These are phyloP conservation scores for Populus nigra DNA, from an alignment of 345 rosid genomes.

Conservation along the genomic window DNA sequence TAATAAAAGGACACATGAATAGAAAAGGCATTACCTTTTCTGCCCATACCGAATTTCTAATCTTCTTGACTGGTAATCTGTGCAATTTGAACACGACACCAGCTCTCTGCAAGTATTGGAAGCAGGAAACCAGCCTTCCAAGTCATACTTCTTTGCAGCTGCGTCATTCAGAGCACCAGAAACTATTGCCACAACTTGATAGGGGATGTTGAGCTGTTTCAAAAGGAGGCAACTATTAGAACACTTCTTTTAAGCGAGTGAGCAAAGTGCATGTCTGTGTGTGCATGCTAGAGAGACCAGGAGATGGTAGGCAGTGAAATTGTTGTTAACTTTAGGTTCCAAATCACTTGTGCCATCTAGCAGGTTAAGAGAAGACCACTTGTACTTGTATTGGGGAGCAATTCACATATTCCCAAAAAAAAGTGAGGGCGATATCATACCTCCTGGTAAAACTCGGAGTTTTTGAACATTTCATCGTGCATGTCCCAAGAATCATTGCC, in stretches of 20 bases:
- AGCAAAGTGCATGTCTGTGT: neutral
- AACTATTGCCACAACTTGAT: constrained; percentile 77
- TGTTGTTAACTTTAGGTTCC: too few species aligned
- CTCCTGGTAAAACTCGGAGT: constrained; percentile 77
- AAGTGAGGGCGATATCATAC: constrained; percentile 26
- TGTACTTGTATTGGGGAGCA: too few species aligned
- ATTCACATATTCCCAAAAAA: too few species aligned
- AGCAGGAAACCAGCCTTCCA: constrained; percentile 97
- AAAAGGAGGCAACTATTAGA: neutral
- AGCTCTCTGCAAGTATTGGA: constrained; percentile 86
- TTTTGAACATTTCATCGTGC: constrained; percentile 92
- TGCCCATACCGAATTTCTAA: constrained; percentile 89
- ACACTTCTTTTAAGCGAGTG: neutral
- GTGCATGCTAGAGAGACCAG: neutral
- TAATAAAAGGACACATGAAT: neutral
- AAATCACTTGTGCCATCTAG: too few species aligned
- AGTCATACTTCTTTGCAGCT: constrained; percentile 93
- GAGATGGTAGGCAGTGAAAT: neutral
- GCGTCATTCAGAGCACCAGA: constrained; percentile 93
- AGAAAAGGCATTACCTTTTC: constrained; percentile 57
- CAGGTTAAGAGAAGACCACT: neutral
- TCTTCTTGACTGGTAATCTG: constrained; percentile 83
- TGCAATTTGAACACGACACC: constrained; percentile 90
- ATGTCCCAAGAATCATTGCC: constrained; percentile 82
- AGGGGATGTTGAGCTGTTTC: constrained; percentile 75